phyloP scores from a whole-genome alignment of 495 filamentous ascomycete genomes.

The Lepidopterella palustris region DNA sequence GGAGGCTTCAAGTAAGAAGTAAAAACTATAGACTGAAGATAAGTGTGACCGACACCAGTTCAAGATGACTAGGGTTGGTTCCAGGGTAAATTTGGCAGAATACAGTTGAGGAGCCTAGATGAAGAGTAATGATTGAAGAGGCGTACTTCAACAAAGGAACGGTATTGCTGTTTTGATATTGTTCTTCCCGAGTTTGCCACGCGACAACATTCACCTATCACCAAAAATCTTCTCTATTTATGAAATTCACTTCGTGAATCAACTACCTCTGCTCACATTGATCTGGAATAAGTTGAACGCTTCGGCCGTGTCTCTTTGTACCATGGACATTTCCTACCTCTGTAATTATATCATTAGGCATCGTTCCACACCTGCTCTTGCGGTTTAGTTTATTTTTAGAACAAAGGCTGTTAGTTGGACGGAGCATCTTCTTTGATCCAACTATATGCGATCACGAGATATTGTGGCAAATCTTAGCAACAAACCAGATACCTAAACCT shows the following conservation, averaged over 20 bases:
- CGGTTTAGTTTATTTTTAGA: background rate
- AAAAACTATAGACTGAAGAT: too few species aligned
- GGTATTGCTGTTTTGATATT: background rate
- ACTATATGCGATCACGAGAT: background rate
- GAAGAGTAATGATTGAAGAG: background rate
- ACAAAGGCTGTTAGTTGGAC: background rate
- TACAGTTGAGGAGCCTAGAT: background rate
- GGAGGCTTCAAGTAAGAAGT: too few species aligned
- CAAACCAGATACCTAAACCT: too few species aligned
- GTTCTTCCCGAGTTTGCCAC: background rate
- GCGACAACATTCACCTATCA: background rate
- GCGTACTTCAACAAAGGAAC: background rate
- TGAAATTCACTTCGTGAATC: too few species aligned
- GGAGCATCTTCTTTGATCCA: background rate
- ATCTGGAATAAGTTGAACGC: too few species aligned
- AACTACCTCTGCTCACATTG: too few species aligned
- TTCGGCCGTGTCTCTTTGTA: too few species aligned
- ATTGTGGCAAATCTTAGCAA: background rate
- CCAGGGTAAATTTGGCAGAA: background rate
- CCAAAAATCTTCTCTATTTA: too few species aligned
- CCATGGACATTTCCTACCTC: too few species aligned
- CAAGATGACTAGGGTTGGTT: too few species aligned
- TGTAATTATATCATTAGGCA: too few species aligned
- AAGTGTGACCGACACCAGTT: too few species aligned
- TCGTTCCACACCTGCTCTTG: background rate